Percentiles rank a stretch among this genome's conserved stretches.
These are phyloP conservation scores for Bondarzewia mesenterica DNA, from an alignment of 1,284 basidiomycete species.

Conservation along the genomic window DNA sequence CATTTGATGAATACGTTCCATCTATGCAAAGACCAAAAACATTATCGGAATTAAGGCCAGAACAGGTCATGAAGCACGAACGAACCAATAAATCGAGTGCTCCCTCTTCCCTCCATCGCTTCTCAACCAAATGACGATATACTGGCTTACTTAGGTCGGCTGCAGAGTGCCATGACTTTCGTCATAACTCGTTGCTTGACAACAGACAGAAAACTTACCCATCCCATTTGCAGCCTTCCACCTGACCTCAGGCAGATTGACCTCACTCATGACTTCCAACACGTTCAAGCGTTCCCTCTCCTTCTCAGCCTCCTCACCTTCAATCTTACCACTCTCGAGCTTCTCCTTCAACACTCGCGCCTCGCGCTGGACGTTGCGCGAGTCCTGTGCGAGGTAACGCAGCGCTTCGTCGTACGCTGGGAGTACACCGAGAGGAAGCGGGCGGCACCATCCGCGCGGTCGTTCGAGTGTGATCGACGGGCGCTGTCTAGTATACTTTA, in stretches of 20 bases:
- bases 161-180: conserved; percentile 19
- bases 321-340: conserved; percentile 16
- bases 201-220: conserved; percentile 38
- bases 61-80: conserved; percentile 9
- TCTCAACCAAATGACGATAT: conserved; percentile 77
- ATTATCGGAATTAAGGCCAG: conserved; percentile 1
- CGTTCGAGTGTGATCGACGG: conserved; percentile 40
- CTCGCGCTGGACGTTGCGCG: conserved; percentile 35
- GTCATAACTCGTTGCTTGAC: conserved; percentile 1
- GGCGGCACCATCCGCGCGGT: conserved; percentile 59
- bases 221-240: conserved; percentile 73
- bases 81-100: conserved; percentile 75
- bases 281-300: conserved; percentile 29
- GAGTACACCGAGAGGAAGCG: conserved; percentile 57
- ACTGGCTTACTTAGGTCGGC: conserved; percentile 60
- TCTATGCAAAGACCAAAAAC: conserved; percentile 35
- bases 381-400: conserved; percentile 49
- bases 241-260: conserved; percentile 73
- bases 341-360: conserved; percentile 30
- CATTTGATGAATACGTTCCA: conserved; percentile 91
- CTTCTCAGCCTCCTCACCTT: conserved; percentile 31
- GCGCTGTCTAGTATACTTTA: conserved; percentile 18
- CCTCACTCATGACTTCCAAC: conserved; percentile 42
- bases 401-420: conserved; percentile 83
- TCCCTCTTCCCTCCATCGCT: conserved; percentile 81